These are phyloP conservation scores for Gloeostereum incarnatum DNA, from an alignment of 768 basidiomycete genomes.

Conservation along the genomic window DNA sequence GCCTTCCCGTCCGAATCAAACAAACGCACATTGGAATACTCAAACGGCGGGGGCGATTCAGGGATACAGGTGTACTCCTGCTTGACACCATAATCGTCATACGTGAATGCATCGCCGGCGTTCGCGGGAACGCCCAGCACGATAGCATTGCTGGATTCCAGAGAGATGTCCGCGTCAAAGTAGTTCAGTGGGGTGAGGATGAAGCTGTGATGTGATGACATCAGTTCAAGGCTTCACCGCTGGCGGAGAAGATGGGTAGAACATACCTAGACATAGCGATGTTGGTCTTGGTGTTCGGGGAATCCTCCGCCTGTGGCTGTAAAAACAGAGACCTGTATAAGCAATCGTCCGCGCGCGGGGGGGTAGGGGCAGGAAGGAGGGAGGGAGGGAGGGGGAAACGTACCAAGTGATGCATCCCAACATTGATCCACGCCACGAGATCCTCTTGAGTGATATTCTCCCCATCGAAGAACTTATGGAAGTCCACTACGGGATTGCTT, in stretches of 20 bases:
- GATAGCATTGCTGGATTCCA: conserved; percentile 47
- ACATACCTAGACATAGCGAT: conserved; percentile 42
- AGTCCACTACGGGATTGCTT: conserved; percentile 43
- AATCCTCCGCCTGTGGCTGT: conserved; percentile 55
- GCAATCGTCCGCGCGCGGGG: too few species aligned
- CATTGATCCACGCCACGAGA: conserved; percentile 56
- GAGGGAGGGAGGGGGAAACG: conserved; percentile 6
- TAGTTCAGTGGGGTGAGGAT: conserved; percentile 55
- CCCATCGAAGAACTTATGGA: conserved; percentile 54
- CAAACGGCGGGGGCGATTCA: conserved; percentile 23
- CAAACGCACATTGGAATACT: conserved; percentile 22
- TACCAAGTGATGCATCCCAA: conserved; percentile 60
- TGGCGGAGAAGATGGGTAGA: not conserved
- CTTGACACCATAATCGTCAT: conserved; percentile 47
- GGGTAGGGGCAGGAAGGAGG: not conserved
- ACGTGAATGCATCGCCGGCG: conserved; percentile 27
- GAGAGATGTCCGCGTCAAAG: conserved; percentile 53
- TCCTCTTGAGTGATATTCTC: conserved; percentile 59
- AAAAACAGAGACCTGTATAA: not conserved
- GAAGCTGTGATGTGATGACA: conserved; percentile 25
- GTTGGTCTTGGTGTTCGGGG: conserved; percentile 51
- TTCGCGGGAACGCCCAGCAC: conserved; percentile 28
- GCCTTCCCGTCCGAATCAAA: conserved; percentile 25
- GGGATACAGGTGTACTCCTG: conserved; percentile 28
- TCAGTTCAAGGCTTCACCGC: not conserved